Percentiles rank a stretch among this genome's conserved stretches.
These are phyloP conservation scores for Cucumis melo DNA, from an alignment of 306 rosid genomes.

Conservation along the genomic window DNA sequence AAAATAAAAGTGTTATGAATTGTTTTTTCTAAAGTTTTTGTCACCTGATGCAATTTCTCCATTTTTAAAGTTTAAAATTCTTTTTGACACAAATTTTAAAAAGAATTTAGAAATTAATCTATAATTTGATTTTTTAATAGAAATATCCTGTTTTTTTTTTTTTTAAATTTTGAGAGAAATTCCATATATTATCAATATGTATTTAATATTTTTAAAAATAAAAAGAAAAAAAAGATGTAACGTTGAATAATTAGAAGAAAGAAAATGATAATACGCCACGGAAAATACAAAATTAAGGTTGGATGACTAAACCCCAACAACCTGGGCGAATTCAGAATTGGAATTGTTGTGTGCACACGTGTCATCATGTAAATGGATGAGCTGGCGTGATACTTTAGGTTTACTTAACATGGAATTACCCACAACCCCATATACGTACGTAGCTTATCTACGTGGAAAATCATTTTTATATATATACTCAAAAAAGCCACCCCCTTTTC, in stretches of 20 bases:
- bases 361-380: background rate
- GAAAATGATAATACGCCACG: slow-evolving; percentile 22
- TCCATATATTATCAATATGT: too few species aligned
- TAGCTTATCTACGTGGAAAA: background rate
- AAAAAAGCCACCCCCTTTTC: background rate
- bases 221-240: too few species aligned
- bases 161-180: too few species aligned
- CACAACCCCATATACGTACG: background rate
- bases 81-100: too few species aligned
- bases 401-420: background rate
- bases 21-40: too few species aligned
- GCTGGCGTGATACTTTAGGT: background rate
- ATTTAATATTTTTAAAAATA: too few species aligned
- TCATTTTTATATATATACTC: background rate
- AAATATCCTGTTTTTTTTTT: too few species aligned
- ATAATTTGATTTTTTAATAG: too few species aligned
- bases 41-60: too few species aligned
- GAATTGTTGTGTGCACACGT: slow-evolving; percentile 1
- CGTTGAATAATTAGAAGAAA: background rate
- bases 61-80: too few species aligned
- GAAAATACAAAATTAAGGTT: slow-evolving; percentile 14
- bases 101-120: too few species aligned
- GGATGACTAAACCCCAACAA: slow-evolving; percentile 73
- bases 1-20: too few species aligned
- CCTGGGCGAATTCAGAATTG: background rate